A percentile compares a stretch with the other conserved stretches of the same genome.
Conservation (phyloP, 305 asterid species). For the Nicotiana rustica region DNA sequence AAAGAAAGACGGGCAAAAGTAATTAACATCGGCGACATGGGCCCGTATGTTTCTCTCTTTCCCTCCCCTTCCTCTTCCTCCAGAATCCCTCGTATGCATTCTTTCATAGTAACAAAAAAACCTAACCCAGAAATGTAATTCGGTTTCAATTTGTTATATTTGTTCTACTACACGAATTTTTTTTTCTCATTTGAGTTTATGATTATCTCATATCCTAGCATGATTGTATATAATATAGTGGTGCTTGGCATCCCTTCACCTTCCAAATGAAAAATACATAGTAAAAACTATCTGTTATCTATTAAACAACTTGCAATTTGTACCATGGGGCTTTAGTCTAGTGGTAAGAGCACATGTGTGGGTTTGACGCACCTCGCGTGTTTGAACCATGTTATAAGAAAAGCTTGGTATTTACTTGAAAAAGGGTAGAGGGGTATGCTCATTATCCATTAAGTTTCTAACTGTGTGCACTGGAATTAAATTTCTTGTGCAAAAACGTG, state of each 20-base stretch:
- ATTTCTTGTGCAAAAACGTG: too few species aligned
- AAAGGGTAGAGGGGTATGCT: too few species aligned
- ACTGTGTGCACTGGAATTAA: too few species aligned
- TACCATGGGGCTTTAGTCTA: too few species aligned
- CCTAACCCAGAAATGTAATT: not conserved
- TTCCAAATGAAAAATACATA: not conserved
- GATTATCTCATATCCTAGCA: not conserved
- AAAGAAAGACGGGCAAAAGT: too few species aligned
- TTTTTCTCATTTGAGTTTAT: not conserved
- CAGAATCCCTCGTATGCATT: not conserved
- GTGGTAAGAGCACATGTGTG: too few species aligned
- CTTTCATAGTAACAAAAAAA: not conserved
- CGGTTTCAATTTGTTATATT: not conserved
- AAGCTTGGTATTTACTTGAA: too few species aligned
- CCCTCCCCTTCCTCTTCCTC: not conserved
- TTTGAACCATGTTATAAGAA: too few species aligned
- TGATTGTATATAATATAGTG: not conserved
- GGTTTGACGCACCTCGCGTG: too few species aligned
- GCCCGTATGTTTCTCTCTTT: not conserved
- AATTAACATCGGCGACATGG: not conserved
- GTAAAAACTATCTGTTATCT: not conserved
- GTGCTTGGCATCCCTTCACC: not conserved
- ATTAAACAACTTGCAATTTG: not conserved
- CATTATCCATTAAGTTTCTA: too few species aligned
- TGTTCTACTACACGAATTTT: not conserved